Base-by-base conservation (phyloP, 352 stramenopile genomes). In the Globisporangium alternatum region DNA sequence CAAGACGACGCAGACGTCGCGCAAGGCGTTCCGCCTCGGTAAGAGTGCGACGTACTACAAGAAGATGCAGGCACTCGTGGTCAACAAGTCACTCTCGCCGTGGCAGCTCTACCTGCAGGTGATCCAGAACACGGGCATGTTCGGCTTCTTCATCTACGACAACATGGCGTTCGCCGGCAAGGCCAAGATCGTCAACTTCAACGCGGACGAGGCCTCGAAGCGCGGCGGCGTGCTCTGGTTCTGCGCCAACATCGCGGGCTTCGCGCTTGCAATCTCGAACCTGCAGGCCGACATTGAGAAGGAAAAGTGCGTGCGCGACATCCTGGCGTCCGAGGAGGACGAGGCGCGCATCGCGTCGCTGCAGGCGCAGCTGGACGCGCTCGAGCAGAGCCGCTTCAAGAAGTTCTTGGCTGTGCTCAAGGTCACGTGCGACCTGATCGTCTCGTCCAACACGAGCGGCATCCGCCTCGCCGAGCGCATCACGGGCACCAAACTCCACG, bases 121-220 rank as follows among this genome's bases (percentile, higher is more conserved):
- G 53, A 65, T 95, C 55, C 86, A 95, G 72, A 92, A 90, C 74
- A 68, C 78, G 30, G 86, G 83, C 64, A 91, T 96, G 70, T 71
- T 91, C 45, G 84, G 83, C 56, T 96, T 93, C 78, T 94, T 95
- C 56, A 56, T 94, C 43, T 91, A 90, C 69, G 88, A 96, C 77
- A 96, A 96, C 67, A 71, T 89, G 69, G 85, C 75, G n/a, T 96
- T 96, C 66, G 74, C 80, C 41, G 83, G 82, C 78, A 92, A 91
- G 56, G 78, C 80, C 63, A 93, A 93, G 58, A 62, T 96, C 44
- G 58, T 91, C 8, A 61, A 53, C 33, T 77, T 95, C 51, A 71
- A 96, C 61, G 78, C 83, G 5, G 76, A 89, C 8, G 76, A 92
- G 51, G 74, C 88, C 1, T 59, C 67, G 7, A 81, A 84, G 69